phyloP scores from a whole-genome alignment of 2,329 filamentous ascomycete species.

The Cercospora janseana region DNA sequence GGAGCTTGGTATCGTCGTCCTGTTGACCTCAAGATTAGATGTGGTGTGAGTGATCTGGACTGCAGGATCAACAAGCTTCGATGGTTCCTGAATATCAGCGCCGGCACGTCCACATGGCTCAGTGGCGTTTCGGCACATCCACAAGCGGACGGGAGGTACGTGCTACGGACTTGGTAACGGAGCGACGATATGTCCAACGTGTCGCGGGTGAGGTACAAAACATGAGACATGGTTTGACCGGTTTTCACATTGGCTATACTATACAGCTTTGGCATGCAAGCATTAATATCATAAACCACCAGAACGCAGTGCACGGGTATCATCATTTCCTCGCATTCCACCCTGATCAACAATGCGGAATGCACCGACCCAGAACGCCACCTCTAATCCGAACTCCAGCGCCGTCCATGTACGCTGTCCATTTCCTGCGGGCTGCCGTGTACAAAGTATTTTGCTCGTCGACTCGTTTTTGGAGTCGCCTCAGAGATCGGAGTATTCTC shows the following conservation, averaged over 20 bases:
- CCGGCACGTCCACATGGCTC: background rate
- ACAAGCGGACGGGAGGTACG: no score
- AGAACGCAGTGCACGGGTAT: background rate
- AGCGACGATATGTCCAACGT: no score
- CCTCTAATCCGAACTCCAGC: slow-evolving; percentile 3
- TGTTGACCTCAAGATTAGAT: background rate
- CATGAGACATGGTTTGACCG: background rate
- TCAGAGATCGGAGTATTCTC: slow-evolving; percentile 23
- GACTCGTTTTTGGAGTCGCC: background rate
- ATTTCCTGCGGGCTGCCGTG: background rate
- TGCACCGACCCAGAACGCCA: background rate
- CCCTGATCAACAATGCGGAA: background rate
- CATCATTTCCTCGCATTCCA: background rate
- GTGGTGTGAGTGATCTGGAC: background rate
- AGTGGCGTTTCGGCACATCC: background rate
- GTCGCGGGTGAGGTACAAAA: background rate
- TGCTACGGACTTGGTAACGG: no score
- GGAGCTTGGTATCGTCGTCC: background rate
- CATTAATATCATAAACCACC: background rate
- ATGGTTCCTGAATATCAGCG: slow-evolving; percentile 3
- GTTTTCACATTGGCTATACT: background rate
- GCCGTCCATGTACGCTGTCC: slow-evolving; percentile 11
- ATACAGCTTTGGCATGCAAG: slow-evolving; percentile 2
- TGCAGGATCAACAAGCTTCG: slow-evolving; percentile 8
- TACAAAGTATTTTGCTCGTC: slow-evolving; percentile 9